phyloP scores from a whole-genome alignment of 768 basidiomycete species.

The Tephrocybe sp. region DNA sequence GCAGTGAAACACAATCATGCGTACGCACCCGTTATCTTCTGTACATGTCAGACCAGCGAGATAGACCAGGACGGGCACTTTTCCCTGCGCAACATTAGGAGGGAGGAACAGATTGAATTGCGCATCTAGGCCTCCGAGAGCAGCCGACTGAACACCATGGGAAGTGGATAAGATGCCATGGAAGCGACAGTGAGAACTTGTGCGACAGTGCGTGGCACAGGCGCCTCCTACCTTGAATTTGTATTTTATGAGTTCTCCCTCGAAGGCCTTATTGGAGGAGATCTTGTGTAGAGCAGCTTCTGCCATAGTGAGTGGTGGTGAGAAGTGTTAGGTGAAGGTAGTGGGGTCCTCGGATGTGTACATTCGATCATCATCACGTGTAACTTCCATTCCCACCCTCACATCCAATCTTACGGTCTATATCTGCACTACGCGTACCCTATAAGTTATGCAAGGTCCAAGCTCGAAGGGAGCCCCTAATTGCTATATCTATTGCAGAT shows the following conservation, averaged over 20 bases:
- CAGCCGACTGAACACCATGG: conserved; percentile 51
- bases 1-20: background rate
- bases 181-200: background rate
- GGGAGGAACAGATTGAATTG: conserved; percentile 93
- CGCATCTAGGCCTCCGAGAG: conserved; percentile 67
- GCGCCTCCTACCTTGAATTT: conserved; percentile 61
- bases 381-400: background rate
- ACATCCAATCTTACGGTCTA: too few species aligned
- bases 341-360: background rate
- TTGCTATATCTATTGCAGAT: background rate
- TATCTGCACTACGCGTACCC: too few species aligned
- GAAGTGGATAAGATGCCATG: background rate
- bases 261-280: conserved; percentile 77
- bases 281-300: conserved; percentile 52
- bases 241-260: conserved; percentile 83
- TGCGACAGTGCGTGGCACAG: conserved; percentile 2
- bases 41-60: conserved; percentile 89
- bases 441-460: too few species aligned
- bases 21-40: conserved; percentile 84
- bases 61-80: conserved; percentile 75
- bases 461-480: conserved; percentile 2
- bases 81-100: conserved; percentile 44
- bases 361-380: conserved; percentile 15
- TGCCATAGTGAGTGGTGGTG: conserved; percentile 12
- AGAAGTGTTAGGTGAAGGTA: background rate